phyloP scores from a whole-genome alignment of 2,329 filamentous ascomycete genomes.

The Hortaea werneckii region DNA sequence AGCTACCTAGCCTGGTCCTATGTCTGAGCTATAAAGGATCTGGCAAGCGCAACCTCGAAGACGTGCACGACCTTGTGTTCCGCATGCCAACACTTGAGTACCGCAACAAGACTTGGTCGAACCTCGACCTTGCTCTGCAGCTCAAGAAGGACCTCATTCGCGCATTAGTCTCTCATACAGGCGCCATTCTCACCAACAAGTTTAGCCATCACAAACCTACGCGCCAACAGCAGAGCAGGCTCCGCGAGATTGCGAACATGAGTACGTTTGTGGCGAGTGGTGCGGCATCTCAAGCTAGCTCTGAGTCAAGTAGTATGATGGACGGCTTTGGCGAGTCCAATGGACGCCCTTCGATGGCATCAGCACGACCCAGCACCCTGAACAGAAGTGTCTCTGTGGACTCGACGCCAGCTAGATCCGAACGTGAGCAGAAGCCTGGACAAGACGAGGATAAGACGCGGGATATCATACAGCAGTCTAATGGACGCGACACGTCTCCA shows the following conservation, averaged over 20 bases:
- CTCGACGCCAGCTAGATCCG: conserved; percentile 10
- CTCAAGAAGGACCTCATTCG: conserved; percentile 92
- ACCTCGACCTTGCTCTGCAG: conserved; percentile 82
- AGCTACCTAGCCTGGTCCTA: conserved; percentile 86
- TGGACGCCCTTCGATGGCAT: conserved; percentile 19
- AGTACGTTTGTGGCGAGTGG: conserved; percentile 47
- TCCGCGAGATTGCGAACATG: conserved; percentile 75
- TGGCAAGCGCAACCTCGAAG: conserved; percentile 88
- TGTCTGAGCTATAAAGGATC: conserved; percentile 96
- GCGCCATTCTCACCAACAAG: conserved; percentile 95
- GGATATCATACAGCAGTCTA: background rate
- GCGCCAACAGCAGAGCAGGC: conserved; percentile 64
- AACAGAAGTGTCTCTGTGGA: conserved; percentile 15
- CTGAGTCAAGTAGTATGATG: conserved; percentile 18
- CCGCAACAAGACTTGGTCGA: conserved; percentile 98
- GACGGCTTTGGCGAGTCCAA: conserved; percentile 13
- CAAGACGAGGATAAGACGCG: conserved; percentile 5
- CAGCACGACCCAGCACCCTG: conserved; percentile 18
- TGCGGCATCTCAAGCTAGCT: conserved; percentile 7
- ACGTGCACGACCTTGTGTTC: conserved; percentile 97
- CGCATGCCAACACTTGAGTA: conserved; percentile 89
- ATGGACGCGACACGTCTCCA: background rate
- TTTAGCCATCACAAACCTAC: conserved; percentile 79
- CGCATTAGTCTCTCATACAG: conserved; percentile 87
- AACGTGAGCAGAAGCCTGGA: background rate